Percentiles rank a stretch among this genome's conserved stretches.
Conservation (phyloP, 2,329 filamentous ascomycete genomes). For the Hysterium pulicare region DNA sequence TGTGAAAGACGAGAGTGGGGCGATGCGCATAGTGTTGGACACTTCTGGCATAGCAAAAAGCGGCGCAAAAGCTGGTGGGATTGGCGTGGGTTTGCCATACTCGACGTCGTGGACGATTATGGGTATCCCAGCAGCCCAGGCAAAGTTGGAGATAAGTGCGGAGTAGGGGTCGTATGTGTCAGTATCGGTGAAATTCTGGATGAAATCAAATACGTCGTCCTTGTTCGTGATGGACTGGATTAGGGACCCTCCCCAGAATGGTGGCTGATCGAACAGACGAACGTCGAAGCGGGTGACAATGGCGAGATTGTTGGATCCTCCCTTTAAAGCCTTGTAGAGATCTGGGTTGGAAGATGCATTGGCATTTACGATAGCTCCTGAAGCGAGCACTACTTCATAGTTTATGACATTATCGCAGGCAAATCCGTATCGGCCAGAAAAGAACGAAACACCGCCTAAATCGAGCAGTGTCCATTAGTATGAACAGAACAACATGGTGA, state of each 20-base stretch:
- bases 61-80: conserved; percentile 12
- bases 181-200: conserved; percentile 17
- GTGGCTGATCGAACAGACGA: conserved; percentile 12
- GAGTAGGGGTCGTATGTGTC: conserved; percentile 17
- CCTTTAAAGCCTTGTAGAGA: conserved; percentile 33
- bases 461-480: conserved; percentile 2
- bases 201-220: conserved; percentile 14
- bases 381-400: conserved; percentile 37
- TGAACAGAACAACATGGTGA: background rate
- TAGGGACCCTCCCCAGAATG: conserved; percentile 38
- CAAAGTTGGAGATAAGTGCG: conserved; percentile 18
- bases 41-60: conserved; percentile 15
- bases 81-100: conserved; percentile 17
- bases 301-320: conserved; percentile 37
- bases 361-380: conserved; percentile 30
- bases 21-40: conserved; percentile 14
- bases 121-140: conserved; percentile 13
- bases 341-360: conserved; percentile 20
- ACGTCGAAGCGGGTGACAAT: conserved; percentile 31
- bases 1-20: conserved; percentile 13
- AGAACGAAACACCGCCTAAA: conserved; percentile 35
- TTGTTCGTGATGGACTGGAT: conserved; percentile 21
- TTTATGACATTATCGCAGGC: conserved; percentile 31
- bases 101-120: conserved; percentile 11
- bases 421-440: conserved; percentile 27